Percentiles rank a stretch among this genome's conserved stretches.
phyloP scores from a whole-genome alignment of 2,329 filamentous ascomycete species.

The Ramularia endophylla region DNA sequence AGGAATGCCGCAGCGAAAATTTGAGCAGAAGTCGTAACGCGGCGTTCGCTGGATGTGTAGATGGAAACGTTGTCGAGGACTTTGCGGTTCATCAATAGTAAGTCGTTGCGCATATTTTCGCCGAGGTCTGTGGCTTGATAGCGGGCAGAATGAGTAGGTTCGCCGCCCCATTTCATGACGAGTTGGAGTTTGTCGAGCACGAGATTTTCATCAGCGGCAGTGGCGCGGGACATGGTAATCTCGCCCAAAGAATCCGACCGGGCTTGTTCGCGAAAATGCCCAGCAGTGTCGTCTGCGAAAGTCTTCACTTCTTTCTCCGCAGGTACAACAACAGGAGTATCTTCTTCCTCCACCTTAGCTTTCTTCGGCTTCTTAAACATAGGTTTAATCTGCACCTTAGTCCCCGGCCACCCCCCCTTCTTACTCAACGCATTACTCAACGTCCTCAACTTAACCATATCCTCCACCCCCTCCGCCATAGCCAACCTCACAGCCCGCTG shows the following conservation, averaged over 20 bases:
- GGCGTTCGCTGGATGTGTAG: conserved; percentile 90
- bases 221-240: conserved; percentile 87
- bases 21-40: conserved; percentile 92
- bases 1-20: conserved; percentile 92
- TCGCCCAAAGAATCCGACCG: conserved; percentile 82
- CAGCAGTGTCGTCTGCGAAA: conserved; percentile 35
- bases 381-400: conserved; percentile 98
- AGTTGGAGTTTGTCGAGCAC: conserved; percentile 94
- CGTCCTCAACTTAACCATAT: conserved; percentile 75
- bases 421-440: conserved; percentile 83
- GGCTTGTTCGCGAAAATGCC: conserved; percentile 46
- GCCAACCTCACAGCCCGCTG: conserved; percentile 81
- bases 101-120: conserved; percentile 90
- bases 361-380: conserved; percentile 84
- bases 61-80: conserved; percentile 89
- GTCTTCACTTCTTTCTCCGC: conserved; percentile 41
- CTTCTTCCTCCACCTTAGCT: conserved; percentile 35
- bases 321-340: conserved; percentile 42
- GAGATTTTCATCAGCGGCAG: conserved; percentile 85
- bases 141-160: conserved; percentile 92
- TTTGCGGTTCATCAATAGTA: conserved; percentile 86
- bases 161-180: conserved; percentile 98
- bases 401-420: conserved; percentile 90
- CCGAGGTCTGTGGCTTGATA: conserved; percentile 96
- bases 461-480: conserved; percentile 72